Base-by-base conservation (phyloP, 805 yeast species). In the Kodamaea jinghongensis region DNA sequence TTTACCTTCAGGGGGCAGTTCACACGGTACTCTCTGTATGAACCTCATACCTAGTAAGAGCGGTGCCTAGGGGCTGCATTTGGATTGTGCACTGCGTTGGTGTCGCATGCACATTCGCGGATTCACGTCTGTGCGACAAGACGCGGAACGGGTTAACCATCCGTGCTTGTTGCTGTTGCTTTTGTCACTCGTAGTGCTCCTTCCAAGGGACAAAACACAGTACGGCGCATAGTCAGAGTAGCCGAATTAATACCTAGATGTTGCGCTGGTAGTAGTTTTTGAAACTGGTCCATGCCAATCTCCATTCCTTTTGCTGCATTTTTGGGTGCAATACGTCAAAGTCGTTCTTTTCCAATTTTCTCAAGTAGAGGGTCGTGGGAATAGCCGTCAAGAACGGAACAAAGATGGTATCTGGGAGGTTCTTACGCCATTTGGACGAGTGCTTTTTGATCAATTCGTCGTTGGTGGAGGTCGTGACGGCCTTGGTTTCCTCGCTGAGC, bases 381-480 rank as follows among this genome's bases (percentile, higher is more conserved):
- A 84, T 66, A 0, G 81, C 75, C 13, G 71, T 63, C 86, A 86
- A 75, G 43, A 77, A 72, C 2, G 95, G 91, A 2, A 81, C 71
- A 48, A 74, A 80, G 17, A 84, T 47, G 17, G 80, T 81, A 51
- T 83, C 90, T 0, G 86, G 83, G 4, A 81, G 44, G 1, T 70
- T 69, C 9, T 54, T 49, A 36, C 66, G 67, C 76, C 83, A 73
- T 6, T 50, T 51, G 16, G 52, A 55, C 17, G 61, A 48, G 32
- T 59, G 49, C 23, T 31, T 46, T 28, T 50, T 49, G 6, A 56
- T 60, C 45, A 53, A 55, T 26, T 49, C 46, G 36, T 56, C 50
- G 31, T 31, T 31, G 6, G 22, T 30, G 28, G 11, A 2, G 2
- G 12, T 17, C 16, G 17, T 32, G 26, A 39, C 12, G 28, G 54